phyloP scores from a whole-genome alignment of 495 filamentous ascomycete species.

The Astrocystis sublimbata region DNA sequence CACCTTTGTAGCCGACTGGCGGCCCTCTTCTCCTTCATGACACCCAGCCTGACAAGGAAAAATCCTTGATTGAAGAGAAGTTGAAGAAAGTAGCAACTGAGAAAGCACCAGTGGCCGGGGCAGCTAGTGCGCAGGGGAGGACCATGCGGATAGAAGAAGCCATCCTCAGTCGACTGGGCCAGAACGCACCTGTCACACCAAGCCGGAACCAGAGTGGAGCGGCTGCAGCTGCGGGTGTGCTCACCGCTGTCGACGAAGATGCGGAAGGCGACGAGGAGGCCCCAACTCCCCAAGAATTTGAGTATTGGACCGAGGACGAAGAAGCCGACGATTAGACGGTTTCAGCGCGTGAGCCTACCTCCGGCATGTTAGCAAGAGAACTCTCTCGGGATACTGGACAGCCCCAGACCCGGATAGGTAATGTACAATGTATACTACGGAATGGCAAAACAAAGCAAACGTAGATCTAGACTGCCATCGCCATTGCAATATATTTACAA shows the following conservation, averaged over 20 bases:
- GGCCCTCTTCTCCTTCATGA: slow-evolving; percentile 91
- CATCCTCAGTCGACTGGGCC: slow-evolving; percentile 28
- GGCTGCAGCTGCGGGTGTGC: slow-evolving; percentile 73
- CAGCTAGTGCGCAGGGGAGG: slow-evolving; percentile 27
- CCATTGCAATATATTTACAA: no score
- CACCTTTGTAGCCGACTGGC: slow-evolving; percentile 72
- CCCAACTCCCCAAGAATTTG: slow-evolving; percentile 74
- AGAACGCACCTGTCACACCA: slow-evolving; percentile 24
- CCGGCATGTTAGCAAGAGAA: no score
- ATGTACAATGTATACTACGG: no score
- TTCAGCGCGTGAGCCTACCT: no score
- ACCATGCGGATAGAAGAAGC: slow-evolving; percentile 31
- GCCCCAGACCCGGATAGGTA: no score
- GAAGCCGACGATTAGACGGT: slow-evolving; percentile 61
- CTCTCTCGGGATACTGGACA: background rate
- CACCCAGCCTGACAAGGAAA: slow-evolving; percentile 74
- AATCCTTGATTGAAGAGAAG: slow-evolving; percentile 80
- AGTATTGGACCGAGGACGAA: slow-evolving; percentile 78
- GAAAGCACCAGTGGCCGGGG: slow-evolving; percentile 55
- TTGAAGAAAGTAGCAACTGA: slow-evolving; percentile 74
- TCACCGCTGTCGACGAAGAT: slow-evolving; percentile 85
- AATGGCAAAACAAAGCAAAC: no score
- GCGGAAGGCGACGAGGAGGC: slow-evolving; percentile 83
- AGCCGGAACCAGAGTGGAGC: slow-evolving; percentile 53
- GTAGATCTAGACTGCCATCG: no score